phyloP scores from a whole-genome alignment of 176 grass and related monocot species.

The Oryza officinalis region DNA sequence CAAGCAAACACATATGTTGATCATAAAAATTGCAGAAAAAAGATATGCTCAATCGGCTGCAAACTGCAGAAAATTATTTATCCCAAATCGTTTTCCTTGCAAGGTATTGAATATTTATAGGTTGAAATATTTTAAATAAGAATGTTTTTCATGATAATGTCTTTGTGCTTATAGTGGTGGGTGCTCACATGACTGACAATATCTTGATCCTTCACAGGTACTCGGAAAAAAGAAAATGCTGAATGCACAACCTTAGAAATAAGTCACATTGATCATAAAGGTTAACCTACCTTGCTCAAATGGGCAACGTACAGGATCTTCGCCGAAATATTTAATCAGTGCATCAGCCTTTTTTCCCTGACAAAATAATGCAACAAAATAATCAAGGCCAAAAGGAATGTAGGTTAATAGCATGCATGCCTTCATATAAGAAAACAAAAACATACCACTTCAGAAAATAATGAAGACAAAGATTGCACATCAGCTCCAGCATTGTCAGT shows the following conservation, averaged over 20 bases:
- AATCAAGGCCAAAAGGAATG: slow-evolving; percentile 26
- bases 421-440: slow-evolving; percentile 16
- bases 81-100: neutral
- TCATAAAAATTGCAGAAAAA: neutral
- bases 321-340: slow-evolving; percentile 94
- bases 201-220: neutral
- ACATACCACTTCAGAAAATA: slow-evolving; percentile 89
- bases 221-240: neutral
- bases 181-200: neutral
- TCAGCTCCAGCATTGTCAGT: slow-evolving; percentile 81
- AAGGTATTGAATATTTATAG: neutral
- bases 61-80: neutral
- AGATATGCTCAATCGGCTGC: neutral
- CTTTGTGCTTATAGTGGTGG: neutral
- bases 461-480: slow-evolving; percentile 72
- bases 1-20: slow-evolving; percentile 28
- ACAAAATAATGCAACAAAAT: slow-evolving; percentile 29
- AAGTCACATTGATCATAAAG: neutral
- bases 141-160: neutral
- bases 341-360: slow-evolving; percentile 92
- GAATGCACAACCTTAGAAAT: neutral
- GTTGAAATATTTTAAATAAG: slow-evolving; percentile 16
- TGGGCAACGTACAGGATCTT: slow-evolving; percentile 94
- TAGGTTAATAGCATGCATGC: neutral
- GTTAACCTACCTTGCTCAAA: slow-evolving; percentile 85